These are phyloP conservation scores for Clavaria fumosa DNA, from an alignment of 768 basidiomycete species.

Conservation along the genomic window DNA sequence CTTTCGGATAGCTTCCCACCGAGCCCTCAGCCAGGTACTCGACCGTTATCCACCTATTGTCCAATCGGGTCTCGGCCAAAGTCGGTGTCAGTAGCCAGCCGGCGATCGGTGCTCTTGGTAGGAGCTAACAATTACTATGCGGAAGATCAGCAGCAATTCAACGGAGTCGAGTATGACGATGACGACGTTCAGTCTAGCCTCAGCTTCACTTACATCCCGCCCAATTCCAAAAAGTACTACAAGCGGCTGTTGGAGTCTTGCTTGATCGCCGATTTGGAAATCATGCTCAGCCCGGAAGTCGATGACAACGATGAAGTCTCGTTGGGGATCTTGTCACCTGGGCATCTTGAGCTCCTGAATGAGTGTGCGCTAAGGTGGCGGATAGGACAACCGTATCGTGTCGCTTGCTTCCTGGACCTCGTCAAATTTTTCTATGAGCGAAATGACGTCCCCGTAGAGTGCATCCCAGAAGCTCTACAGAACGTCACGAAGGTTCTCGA, in stretches of 20 bases:
- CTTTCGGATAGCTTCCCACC: slow-evolving; percentile 36
- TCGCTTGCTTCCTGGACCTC: slow-evolving; percentile 67
- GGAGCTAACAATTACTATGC: slow-evolving; percentile 23
- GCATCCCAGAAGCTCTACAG: slow-evolving; percentile 79
- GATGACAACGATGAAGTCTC: slow-evolving; percentile 93
- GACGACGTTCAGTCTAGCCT: slow-evolving; percentile 60
- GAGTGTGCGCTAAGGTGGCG: slow-evolving; percentile 88
- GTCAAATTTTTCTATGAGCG: slow-evolving; percentile 80
- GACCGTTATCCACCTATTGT: slow-evolving; percentile 47
- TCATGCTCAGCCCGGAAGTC: slow-evolving; percentile 82
- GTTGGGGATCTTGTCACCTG: slow-evolving; percentile 68
- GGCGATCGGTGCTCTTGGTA: slow-evolving; percentile 40
- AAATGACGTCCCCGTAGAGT: slow-evolving; percentile 85
- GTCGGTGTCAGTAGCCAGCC: slow-evolving; percentile 57
- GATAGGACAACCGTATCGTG: slow-evolving; percentile 64
- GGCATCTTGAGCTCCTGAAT: slow-evolving; percentile 70
- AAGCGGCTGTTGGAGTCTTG: slow-evolving; percentile 71
- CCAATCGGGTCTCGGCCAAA: slow-evolving; percentile 26
- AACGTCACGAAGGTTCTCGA: slow-evolving; percentile 53
- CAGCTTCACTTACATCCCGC: slow-evolving; percentile 82
- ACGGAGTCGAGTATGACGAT: slow-evolving; percentile 40
- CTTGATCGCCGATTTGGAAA: slow-evolving; percentile 71
- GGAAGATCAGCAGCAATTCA: too few relatives aligned
- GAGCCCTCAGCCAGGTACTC: slow-evolving; percentile 30
- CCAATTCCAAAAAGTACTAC: slow-evolving; percentile 77